Conservation (phyloP, 2,329 filamentous ascomycete genomes). For the Aspergillus piperis region DNA sequence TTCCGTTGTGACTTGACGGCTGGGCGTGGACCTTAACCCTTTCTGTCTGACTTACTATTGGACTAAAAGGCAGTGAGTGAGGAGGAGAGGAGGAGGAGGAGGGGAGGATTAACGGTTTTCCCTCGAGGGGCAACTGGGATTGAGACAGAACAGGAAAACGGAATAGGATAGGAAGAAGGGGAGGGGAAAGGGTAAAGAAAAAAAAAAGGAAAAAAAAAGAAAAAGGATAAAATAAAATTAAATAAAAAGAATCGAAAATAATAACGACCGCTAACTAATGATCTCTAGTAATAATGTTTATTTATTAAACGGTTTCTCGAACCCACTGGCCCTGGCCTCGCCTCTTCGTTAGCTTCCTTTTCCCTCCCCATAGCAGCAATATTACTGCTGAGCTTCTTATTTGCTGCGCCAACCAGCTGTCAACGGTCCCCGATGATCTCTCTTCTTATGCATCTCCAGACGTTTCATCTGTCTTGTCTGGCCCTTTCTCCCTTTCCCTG, state of each 20-base stretch:
- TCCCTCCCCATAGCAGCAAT: slow-evolving; percentile 13
- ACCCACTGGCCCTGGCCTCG: slow-evolving; percentile 21
- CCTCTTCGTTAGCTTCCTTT: slow-evolving; percentile 19
- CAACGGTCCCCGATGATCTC: slow-evolving; percentile 27
- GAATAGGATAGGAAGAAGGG: neutral
- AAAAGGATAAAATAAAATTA: slow-evolving; percentile 15
- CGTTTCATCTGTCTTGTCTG: slow-evolving; percentile 26
- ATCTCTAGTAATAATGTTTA: slow-evolving; percentile 14
- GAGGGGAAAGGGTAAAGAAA: too few relatives aligned
- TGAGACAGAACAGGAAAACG: neutral
- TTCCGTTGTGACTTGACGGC: too few relatives aligned
- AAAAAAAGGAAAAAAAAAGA: neutral
- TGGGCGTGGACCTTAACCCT: too few relatives aligned
- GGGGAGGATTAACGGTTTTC: neutral
- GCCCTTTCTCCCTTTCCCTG: slow-evolving; percentile 11
- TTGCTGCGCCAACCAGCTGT: slow-evolving; percentile 28
- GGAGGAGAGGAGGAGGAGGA: too few relatives aligned
- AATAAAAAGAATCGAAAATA: slow-evolving; percentile 16
- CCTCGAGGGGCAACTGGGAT: neutral
- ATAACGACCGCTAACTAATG: slow-evolving; percentile 6
- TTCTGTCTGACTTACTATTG: too few relatives aligned
- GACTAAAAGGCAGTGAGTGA: too few relatives aligned
- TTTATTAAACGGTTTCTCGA: slow-evolving; percentile 20
- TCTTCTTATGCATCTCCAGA: slow-evolving; percentile 24
- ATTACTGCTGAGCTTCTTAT: slow-evolving; percentile 23